Evolutionary conservation across 1,284 basidiomycete species (phyloP), one percentile per base, ranked within the genome.

Genomic region (Fomitopsis pinicola): DNA sequence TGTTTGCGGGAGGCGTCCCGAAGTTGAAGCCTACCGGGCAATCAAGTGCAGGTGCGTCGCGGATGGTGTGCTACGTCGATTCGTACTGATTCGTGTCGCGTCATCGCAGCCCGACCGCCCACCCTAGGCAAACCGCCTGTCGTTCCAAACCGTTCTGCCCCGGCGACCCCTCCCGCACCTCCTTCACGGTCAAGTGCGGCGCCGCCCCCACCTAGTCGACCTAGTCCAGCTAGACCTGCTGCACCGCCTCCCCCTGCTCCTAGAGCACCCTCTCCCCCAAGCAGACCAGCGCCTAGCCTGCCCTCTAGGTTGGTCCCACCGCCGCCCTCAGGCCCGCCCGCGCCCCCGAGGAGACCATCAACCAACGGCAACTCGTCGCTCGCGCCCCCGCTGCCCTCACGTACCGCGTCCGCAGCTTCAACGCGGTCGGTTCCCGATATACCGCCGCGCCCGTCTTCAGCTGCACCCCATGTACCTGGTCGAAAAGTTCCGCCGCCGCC

Each of bases 1-100:
- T 97, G 5, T 96, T 97, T 70, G 93, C 94, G 44, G 93, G 92
- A 26, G 94, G 95, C 1, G 89, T 97, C 80, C 95, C 95, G 1
- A 94, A 92, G 71, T 73, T 97, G 68, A 95, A 90, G 77, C 86
- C 91, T 58, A 82, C 89, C 22, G 90, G 87, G 19, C 81, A 84
- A 62, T 79, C 68, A 60, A 83, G 78, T 72, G 69, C 78, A 64
- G 81, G 89, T 89, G 69, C 67, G 82, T 70, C 12, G 40, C 6
- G 36, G 35, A 22, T n/a, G 36, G 42, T 38, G n/a, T 19, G 15
- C 52, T 9, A 30, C 22, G 8, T 38, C 22, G 46, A 42, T 17
- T 35, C 6, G 28, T 28, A 33, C 57, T 33, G 42, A 59, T 59
- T 33, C 4, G 3, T 42, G 26, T 15, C 22, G 15, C 28, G 45